Evolutionary conservation across 306 rosid genomes (phyloP), one percentile per base, ranked within the genome.

Genomic region (Arachis hypogaea): DNA sequence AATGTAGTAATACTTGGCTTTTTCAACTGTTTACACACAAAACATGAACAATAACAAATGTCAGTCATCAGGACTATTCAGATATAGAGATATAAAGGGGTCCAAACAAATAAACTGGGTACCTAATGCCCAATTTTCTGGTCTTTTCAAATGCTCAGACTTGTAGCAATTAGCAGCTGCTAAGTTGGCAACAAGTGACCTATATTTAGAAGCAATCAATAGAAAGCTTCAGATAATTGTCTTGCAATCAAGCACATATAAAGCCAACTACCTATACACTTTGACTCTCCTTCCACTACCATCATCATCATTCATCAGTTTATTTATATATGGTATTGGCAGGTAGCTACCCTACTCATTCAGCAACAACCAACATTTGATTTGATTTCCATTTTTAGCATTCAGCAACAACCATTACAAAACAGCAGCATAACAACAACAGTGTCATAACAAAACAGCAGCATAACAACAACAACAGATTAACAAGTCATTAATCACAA

Each of bases 81-180:
- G 8, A 38, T 64, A 68, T 7, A 59, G 52, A 33, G 49, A 50
- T 9, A 63, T 46, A 33, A 56, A 57, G 65, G 57, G 45, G 43
- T 4, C 10, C 2, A 41, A 18, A 46, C 63, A 33, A 43, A 59
- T 14, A 63, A 69, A 51, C 33, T 44, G 29, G 46, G 50, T 89
- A 91, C 97, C 99, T 76, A 92, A 73, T 12, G 97, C 91, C 98
- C 98, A 94, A 65, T 86, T 94, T 83, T 94, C 97, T 14, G 95
- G 96, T 77, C 5, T 82, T 86, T 83, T 87, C 86, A 94, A 78
- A 75, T 94, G 98, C 38, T 94, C 97, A 12, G 83, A 16, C 82
- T 94, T 94, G 78, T 94, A 94, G 83, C 97, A 94, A 84, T 91
- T 94, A 55, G 96, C 98, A 64, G 98, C 98, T 2, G 98, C 84